These are phyloP conservation scores for Thalassiosira profunda DNA, from an alignment of 108 stramenopile species.

Conservation along the genomic window DNA sequence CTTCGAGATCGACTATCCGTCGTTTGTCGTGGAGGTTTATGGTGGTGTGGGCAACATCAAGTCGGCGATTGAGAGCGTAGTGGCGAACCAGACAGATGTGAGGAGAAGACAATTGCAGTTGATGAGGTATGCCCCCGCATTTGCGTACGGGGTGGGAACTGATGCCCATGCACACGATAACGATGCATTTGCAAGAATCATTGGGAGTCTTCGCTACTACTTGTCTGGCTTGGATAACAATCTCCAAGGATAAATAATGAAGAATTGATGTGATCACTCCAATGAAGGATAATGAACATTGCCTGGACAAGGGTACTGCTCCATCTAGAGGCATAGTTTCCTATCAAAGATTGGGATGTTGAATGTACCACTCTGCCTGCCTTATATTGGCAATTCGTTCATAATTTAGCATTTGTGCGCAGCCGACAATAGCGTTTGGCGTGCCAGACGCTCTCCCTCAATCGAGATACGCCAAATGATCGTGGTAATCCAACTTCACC, in stretches of 20 bases:
- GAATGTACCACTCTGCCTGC: too few relatives aligned
- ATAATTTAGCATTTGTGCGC: too few relatives aligned
- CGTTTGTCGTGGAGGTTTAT: constrained; percentile 20
- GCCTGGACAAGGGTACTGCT: too few relatives aligned
- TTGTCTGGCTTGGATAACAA: too few relatives aligned
- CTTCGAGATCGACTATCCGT: constrained; percentile 24
- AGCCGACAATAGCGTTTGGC: too few relatives aligned
- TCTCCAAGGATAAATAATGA: too few relatives aligned
- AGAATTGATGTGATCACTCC: too few relatives aligned
- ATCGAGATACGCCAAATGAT: background rate
- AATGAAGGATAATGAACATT: too few relatives aligned
- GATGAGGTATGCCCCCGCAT: constrained; percentile 7
- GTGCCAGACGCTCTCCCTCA: too few relatives aligned
- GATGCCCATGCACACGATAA: constrained; percentile 2
- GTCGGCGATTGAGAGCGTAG: background rate
- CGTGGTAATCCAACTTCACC: background rate
- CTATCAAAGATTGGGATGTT: too few relatives aligned
- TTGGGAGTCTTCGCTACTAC: background rate
- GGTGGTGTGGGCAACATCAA: constrained; percentile 7
- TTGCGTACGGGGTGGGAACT: constrained; percentile 21
- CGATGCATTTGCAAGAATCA: constrained; percentile 23
- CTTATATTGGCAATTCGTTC: too few relatives aligned
- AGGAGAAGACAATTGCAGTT: constrained; percentile 3
- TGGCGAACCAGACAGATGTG: constrained; percentile 6
- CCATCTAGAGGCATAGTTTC: too few relatives aligned